These are phyloP conservation scores for Chlorella sorokiniana DNA, from an alignment of 139 green algal species.

Conservation along the genomic window DNA sequence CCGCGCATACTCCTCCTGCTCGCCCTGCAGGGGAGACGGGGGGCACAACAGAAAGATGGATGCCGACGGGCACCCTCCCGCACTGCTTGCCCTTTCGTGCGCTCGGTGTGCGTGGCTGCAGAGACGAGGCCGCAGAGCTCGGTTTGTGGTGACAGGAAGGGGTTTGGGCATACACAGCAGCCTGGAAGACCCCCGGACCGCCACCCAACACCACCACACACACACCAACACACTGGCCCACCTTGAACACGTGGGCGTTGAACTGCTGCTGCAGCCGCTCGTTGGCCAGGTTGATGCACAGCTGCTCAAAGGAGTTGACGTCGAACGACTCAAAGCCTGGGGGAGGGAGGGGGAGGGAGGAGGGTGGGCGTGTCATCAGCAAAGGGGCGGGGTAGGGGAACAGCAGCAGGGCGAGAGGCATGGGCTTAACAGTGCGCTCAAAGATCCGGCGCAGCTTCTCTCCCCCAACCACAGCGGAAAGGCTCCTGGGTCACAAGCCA, in stretches of 20 bases:
- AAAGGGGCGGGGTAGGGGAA: background rate
- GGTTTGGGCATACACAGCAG: background rate
- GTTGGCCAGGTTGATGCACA: conserved; percentile 98
- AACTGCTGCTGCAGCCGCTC: conserved; percentile 97
- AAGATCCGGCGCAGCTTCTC: too few species aligned
- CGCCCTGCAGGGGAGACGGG: conserved; percentile 17
- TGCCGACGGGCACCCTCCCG: background rate
- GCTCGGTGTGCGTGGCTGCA: background rate
- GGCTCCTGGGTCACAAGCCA: background rate
- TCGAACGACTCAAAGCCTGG: conserved; percentile 85
- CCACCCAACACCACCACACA: conserved; percentile 52
- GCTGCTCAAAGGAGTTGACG: conserved; percentile 90
- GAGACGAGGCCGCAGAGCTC: too few species aligned
- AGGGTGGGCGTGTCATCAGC: background rate
- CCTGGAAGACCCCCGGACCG: background rate
- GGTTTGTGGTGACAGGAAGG: background rate
- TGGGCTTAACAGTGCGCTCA: too few species aligned
- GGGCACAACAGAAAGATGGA: background rate
- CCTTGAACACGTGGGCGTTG: conserved; percentile 82
- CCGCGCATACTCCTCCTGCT: conserved; percentile 89
- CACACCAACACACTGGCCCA: conserved; percentile 93
- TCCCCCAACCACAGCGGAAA: background rate
- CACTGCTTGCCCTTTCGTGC: too few species aligned
- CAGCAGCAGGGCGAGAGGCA: background rate
- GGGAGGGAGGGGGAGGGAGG: background rate